Evolutionary conservation across 495 filamentous ascomycete genomes (phyloP).

Genomic region (Aspergillus homomorphus): DNA sequence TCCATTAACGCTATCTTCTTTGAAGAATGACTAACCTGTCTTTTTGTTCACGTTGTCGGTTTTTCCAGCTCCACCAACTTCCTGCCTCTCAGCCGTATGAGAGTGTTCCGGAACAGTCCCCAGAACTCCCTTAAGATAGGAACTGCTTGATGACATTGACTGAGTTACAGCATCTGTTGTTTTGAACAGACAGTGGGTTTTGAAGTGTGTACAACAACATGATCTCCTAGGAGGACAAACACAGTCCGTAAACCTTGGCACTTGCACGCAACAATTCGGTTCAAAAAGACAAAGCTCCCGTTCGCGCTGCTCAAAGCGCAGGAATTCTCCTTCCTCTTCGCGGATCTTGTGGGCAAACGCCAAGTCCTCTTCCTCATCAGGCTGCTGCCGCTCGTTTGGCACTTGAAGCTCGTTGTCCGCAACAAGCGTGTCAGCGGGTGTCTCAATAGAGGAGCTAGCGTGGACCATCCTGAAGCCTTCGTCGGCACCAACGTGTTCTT

Average conservation of each 20-base stretch:
- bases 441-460: background rate
- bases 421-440: background rate
- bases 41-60: background rate
- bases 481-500: background rate
- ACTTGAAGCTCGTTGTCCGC: background rate
- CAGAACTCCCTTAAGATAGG: background rate
- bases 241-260: background rate
- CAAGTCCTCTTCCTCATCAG: background rate
- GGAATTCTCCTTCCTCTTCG: background rate
- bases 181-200: background rate
- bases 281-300: constrained; percentile 16
- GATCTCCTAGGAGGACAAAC: constrained; percentile 15
- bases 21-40: background rate
- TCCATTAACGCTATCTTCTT: background rate
- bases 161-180: background rate
- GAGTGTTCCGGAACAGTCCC: background rate
- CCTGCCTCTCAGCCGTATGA: background rate
- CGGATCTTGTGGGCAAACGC: background rate
- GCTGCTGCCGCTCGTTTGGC: background rate
- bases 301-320: constrained; percentile 11
- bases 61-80: too few relatives aligned
- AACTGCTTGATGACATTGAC: background rate
- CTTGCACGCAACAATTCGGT: constrained; percentile 19
- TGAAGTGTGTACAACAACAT: constrained; percentile 22
- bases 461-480: background rate